These are phyloP conservation scores for Dichomitus squalens DNA, from an alignment of 1,284 basidiomycete species.

Conservation along the genomic window DNA sequence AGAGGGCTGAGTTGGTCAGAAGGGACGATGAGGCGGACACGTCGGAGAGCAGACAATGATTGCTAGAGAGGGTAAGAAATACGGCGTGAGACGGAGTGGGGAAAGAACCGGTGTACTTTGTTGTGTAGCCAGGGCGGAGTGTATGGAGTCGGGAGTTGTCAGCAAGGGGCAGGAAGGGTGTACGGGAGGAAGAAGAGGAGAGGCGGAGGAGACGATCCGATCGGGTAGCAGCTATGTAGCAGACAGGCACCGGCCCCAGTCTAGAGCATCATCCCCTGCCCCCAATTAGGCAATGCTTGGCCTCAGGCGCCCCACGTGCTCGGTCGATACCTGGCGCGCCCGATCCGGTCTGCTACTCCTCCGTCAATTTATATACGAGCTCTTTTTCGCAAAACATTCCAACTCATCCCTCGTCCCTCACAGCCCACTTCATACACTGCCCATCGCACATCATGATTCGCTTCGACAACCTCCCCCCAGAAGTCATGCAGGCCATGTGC, in stretches of 20 bases:
- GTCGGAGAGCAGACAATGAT: no score
- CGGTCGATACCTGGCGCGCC: no score
- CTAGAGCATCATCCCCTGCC: no score
- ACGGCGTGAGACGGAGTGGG: not conserved
- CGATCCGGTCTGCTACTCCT: not conserved
- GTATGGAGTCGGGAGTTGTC: not conserved
- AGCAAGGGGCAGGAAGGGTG: not conserved
- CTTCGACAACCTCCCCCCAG: constrained; percentile 67
- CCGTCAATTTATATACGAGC: not conserved
- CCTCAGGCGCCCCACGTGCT: no score
- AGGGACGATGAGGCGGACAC: no score
- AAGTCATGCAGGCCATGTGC: constrained; percentile 79
- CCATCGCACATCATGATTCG: constrained; percentile 56
- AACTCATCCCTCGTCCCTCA: not conserved
- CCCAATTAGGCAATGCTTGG: no score
- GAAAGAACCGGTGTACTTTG: not conserved
- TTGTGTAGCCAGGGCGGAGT: not conserved
- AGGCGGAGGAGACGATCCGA: not conserved
- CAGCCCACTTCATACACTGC: not conserved
- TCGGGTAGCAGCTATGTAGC: no score
- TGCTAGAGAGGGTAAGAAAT: no score
- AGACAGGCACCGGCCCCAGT: no score
- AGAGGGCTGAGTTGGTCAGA: no score
- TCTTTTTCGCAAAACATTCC: not conserved
- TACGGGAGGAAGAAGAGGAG: not conserved